These are phyloP conservation scores for Arctium minus DNA, from an alignment of 129 eudicot genomes.

Conservation along the genomic window DNA sequence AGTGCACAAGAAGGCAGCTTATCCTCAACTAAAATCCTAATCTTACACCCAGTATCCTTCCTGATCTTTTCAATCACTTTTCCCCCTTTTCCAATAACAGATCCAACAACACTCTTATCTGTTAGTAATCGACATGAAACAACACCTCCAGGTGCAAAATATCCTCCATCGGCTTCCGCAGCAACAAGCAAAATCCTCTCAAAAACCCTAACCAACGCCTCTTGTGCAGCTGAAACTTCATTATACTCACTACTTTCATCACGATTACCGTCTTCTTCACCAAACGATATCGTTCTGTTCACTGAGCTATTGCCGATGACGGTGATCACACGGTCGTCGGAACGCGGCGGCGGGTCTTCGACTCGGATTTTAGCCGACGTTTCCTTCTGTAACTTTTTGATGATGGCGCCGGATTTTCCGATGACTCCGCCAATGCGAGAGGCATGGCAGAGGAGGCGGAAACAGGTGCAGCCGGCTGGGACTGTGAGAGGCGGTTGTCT, in stretches of 20 bases:
- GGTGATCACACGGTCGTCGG: constrained; percentile 57
- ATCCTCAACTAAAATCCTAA: constrained; percentile 47
- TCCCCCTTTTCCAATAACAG: constrained; percentile 87
- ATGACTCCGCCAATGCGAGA: constrained; percentile 77
- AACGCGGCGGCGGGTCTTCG: constrained; percentile 45
- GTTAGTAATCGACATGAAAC: constrained; percentile 65
- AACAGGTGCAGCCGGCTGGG: constrained; percentile 38
- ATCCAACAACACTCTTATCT: constrained; percentile 48
- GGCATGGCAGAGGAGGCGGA: constrained; percentile 76
- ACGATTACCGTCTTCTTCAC: background rate
- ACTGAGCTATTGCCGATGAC: constrained; percentile 31
- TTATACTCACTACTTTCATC: constrained; percentile 9
- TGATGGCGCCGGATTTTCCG: constrained; percentile 64
- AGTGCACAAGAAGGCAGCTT: constrained; percentile 41
- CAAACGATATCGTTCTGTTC: constrained; percentile 14
- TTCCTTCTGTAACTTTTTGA: constrained; percentile 57
- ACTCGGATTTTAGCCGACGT: constrained; percentile 61
- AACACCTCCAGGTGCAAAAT: constrained; percentile 31
- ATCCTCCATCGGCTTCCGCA: constrained; percentile 46
- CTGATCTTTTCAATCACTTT: constrained; percentile 63
- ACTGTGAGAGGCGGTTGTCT: constrained; percentile 30
- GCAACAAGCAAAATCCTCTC: constrained; percentile 83
- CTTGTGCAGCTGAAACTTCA: constrained; percentile 76
- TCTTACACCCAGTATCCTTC: constrained; percentile 60
- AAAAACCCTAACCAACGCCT: constrained; percentile 74